Base-by-base conservation (phyloP, 176 grass and related monocot species). In the Phyllostachys edulis region DNA sequence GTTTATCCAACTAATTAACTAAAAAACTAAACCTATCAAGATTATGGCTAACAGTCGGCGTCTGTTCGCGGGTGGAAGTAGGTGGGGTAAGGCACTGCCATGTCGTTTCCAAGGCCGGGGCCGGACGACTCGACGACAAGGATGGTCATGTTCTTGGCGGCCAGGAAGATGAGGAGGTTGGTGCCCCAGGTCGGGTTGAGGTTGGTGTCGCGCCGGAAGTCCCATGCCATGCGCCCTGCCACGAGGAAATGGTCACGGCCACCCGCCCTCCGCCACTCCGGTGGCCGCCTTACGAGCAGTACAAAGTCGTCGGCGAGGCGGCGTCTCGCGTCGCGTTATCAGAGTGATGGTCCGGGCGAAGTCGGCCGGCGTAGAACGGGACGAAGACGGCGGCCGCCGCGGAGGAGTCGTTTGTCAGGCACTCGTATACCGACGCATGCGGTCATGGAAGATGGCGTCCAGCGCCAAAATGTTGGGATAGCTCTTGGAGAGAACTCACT, bases 281-380 rank as follows among this genome's bases (percentile, higher is more conserved):
- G n/a, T n/a, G n/a, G n/a, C n/a, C n/a, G n/a, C n/a, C n/a, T n/a
- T n/a, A n/a, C n/a, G n/a, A n/a, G n/a, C n/a, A n/a, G n/a, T n/a
- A n/a, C n/a, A n/a, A n/a, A n/a, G n/a, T n/a, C n/a, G n/a, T n/a
- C n/a, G n/a, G n/a, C n/a, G n/a, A n/a, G n/a, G n/a, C n/a, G 37
- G 73, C 80, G 84, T 90, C 88, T 8, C 79, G 29, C 45, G 37
- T 62, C 2, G 73, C 47, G 4, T 47, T 54, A 79, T 85, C 80
- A 68, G 0, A 94, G 38, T 81, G 59, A 47, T 87, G 88, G n/a
- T n/a, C 39, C 80, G 54, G 9, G 71, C 67, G 60, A 94, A 73
- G 75, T 97, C 92, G 3, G 60, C 92, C 90, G 67, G 91, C 90
- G 92, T 94, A 95, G 78, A 86, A 91, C 45, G 95, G 95, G 27